Base-by-base conservation (phyloP, 148 eudicot species). In the Vaccinium vitisidaea region DNA sequence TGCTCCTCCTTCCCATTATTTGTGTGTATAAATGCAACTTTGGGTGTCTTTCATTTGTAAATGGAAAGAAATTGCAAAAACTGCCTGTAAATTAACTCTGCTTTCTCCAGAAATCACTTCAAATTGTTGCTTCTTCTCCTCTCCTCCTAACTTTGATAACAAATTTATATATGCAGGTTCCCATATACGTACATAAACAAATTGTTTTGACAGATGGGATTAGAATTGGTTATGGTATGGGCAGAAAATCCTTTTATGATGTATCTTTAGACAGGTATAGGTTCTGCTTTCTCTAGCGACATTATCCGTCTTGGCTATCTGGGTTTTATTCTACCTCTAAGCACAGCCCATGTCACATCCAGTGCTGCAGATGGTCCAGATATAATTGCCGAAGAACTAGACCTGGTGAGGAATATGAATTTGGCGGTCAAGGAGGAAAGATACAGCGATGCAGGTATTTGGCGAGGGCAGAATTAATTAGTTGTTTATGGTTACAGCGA, bases 321-420 rank as follows among this genome's bases (percentile, higher is more conserved):
- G 55, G 43, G 79, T 70, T 69, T 50, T 80, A 71, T 84, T 71
- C 23, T 53, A 13, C 53, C 46, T 82, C 86, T 85, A 77, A 82
- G 70, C 19, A 43, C 23, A 16, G 50, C 2, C 55, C 21, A 82
- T 80, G 25, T 82, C 71, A 8, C 53, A 21, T 88, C 81, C 91
- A 94, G 98, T 87, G 93, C 98, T 58, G 59, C 90, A 84, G 98
- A 93, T 73, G 93, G 93, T 80, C 93, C 94, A 43, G 95, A 94
- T 89, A 52, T 85, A 82, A 80, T 93, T 78, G 79, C 90, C 32
- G 92, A 92, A 82, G 98, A 94, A 84, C 90, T 94, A 27, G 88
- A 83, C 73, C 69, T 92, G 84, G 84, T 94, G 48, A 83, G 54
- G 87, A 92, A 90, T 80, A 87, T 94, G 93, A 91, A 88, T 77